Percentiles rank a stretch among this genome's conserved stretches.
Conservation (phyloP, 164 flowering plant species). For the Nymphaea colorata region DNA sequence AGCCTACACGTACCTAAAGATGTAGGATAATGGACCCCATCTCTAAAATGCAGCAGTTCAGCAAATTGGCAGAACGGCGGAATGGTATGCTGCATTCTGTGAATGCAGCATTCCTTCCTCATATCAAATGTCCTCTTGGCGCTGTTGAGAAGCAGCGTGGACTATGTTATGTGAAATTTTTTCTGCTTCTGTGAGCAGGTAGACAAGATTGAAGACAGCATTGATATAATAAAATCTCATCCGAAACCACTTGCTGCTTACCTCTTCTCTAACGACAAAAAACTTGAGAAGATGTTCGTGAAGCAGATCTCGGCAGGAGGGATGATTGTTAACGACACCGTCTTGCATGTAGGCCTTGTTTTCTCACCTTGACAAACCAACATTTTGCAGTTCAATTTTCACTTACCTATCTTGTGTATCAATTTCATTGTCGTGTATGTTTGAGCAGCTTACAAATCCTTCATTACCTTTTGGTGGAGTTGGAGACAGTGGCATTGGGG, state of each 20-base stretch:
- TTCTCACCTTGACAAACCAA: neutral
- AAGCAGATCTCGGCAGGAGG: constrained; percentile 74
- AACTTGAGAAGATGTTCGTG: constrained; percentile 38
- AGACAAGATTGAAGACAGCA: constrained; percentile 67
- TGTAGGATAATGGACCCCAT: too few species aligned
- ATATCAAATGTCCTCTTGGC: too few species aligned
- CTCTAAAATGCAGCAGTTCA: too few species aligned
- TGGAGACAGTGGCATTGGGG: constrained; percentile 78
- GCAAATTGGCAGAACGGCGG: too few species aligned
- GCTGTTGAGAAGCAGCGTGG: neutral
- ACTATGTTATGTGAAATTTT: neutral
- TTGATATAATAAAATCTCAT: constrained; percentile 61
- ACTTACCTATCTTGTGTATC: neutral
- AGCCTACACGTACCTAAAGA: too few species aligned
- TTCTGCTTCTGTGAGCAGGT: constrained; percentile 33
- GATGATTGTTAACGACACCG: constrained; percentile 58
- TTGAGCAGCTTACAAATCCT: constrained; percentile 1
- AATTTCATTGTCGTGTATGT: neutral
- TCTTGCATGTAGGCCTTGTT: constrained; percentile 44
- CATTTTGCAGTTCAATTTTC: neutral
- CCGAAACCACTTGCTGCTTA: constrained; percentile 71
- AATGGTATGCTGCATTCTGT: too few species aligned
- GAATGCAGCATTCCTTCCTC: too few species aligned
- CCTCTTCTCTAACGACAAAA: constrained; percentile 55
- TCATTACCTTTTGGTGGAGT: constrained; percentile 82